Evolutionary conservation across 371 early-diverging fungal genomes (phyloP).

Genomic region (Blakeslea trispora): DNA sequence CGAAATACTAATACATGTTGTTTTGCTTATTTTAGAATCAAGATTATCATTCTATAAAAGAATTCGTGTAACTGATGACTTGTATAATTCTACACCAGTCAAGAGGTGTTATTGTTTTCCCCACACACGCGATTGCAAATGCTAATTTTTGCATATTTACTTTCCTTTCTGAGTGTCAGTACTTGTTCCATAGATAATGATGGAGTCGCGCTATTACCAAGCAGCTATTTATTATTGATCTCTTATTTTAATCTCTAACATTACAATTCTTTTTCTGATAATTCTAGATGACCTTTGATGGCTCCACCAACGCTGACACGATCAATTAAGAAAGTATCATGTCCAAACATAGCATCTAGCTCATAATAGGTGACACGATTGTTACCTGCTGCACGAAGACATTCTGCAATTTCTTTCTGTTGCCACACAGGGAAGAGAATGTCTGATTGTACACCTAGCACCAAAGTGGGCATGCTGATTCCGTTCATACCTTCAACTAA

Average conservation of each 20-base stretch:
- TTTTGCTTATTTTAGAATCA: too few species aligned
- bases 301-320: constrained; percentile 88
- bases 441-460: constrained; percentile 94
- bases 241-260: background rate
- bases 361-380: constrained; percentile 91
- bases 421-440: constrained; percentile 94
- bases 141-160: too few species aligned
- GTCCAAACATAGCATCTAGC: constrained; percentile 95
- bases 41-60: too few species aligned
- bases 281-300: constrained; percentile 90
- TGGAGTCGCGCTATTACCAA: too few species aligned
- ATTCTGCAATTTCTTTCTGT: constrained; percentile 92
- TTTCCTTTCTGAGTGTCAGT: background rate
- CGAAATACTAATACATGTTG: too few species aligned
- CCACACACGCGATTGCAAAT: too few species aligned
- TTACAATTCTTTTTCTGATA: constrained; percentile 32
- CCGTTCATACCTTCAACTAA: constrained; percentile 58
- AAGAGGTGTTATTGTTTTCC: too few species aligned
- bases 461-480: constrained; percentile 77
- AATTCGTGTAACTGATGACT: too few species aligned
- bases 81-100: too few species aligned
- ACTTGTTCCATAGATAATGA: too few species aligned
- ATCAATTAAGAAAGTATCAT: constrained; percentile 96
- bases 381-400: constrained; percentile 82
- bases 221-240: background rate